Base-by-base conservation (phyloP, 257 asterid genomes). In the Apocynum venetum region DNA sequence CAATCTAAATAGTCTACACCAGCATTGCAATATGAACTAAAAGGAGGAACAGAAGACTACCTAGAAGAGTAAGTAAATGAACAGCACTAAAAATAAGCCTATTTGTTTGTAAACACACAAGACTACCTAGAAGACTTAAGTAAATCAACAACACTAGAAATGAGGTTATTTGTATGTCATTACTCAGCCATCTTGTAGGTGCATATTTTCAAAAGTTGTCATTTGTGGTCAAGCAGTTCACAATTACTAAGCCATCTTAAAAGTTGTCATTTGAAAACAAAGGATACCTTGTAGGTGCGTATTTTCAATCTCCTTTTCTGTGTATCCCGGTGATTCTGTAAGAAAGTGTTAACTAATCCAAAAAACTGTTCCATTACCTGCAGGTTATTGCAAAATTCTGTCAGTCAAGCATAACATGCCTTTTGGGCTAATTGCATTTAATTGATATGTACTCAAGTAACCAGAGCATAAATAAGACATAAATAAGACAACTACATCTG, bases 361-460 rank as follows among this genome's bases (percentile, higher is more conserved):
- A 95, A 95, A 77, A 95, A 95, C 84, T 95, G 99, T 72, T 95
- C 99, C 98, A 95, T 95, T 74, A 94, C 98, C 98, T 94, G 93
- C 88, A 84, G 14, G 64, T 9, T 31, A 40, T 80, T 11, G 55
- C 53, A 74, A 59, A 63, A 0, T 14, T 49, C 61, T 14, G 3
- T 64, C 36, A 76, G 63, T 76, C 40, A 49, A 64, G 49, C 57
- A 64, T 75, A 43, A 15, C 6, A 49, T 31, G 73, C 55, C 72
- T 41, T 74, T 43, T 25, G 13, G 53, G 17, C 36, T 80, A 61
- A 73, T 68, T 7, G 41, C 0, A 72, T 49, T 64, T 25, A 4
- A 44, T 73, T 8, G 9, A 64, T 35, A 17, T 63, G 59, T 44
- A 20, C 46, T 14, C 57, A 59, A n/a, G 71, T 8, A 76, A 72